Base-by-base conservation (phyloP, 495 filamentous ascomycete genomes). In the Aspergillus heteromorphus region DNA sequence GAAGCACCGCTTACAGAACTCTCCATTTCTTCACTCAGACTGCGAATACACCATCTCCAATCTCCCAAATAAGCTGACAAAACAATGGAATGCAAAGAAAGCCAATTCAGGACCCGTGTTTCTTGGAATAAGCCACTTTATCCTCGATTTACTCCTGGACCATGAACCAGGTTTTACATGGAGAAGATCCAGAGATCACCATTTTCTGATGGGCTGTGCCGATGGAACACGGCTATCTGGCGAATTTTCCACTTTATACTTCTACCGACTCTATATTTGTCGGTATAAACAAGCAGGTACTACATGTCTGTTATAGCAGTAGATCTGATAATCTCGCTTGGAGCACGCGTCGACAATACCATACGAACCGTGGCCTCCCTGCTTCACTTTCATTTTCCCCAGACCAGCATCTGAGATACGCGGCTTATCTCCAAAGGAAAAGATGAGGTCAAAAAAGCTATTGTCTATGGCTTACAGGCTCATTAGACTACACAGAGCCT, bases 401-500 rank as follows among this genome's bases (percentile, higher is more conserved):
- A 57, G 31, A 6, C 59, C 55, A 8, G 59, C 45, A 55, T 61
- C 55, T 2, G 59, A 61, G 43, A 34, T 57, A 4, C 48, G 54
- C 25, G 59, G 59, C 21, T 61, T 61, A 41, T 61, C 54, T 7
- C 59, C 59, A 25, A 61, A 61, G 5, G 59, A 61, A 23, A 57
- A 47, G 18, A 50, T 41, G 3, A 51, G 51, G 27, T 61, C 51
- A 21, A 58, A 48, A 11, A 57, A 61, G 4, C 42, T 19, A 2
- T 8, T 19, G 9, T 57, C 45, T 36, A 57, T 57, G 9, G 45
- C 45, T 14, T 61, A 61, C 0, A 19, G 18, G 16, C 42, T 51
- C 10, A 57, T 55, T 2, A 61, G 34, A 6, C 29, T 53, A 18
- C 50, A 30, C 17, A 61, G 40, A 0, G 53, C 49, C 16, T 16